Evolutionary conservation across 495 filamentous ascomycete genomes (phyloP), one percentile per base, ranked within the genome.

Genomic region (Letharia lupina): DNA sequence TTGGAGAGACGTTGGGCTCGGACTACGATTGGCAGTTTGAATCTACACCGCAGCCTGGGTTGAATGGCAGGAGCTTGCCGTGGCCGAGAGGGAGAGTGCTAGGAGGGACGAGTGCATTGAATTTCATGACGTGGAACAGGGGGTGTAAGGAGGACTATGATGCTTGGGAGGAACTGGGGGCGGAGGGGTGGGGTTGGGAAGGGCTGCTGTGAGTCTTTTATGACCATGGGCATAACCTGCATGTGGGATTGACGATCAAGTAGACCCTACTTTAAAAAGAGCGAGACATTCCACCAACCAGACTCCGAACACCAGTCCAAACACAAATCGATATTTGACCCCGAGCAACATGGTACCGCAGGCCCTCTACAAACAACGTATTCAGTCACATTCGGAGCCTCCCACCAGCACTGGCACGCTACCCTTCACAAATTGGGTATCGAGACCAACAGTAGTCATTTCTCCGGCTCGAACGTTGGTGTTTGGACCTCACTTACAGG

Each of bases 101-200:
- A 13, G 78, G 80, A 2, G 78, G 80, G 9, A 77, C 72, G 15
- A 79, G 75, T 67, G 77, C 75, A 0, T 65, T 82, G 42, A 82
- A 82, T 65, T 79, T 77, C 68, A 83, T 85, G 76, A 82, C 77
- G n/a, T 85, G 81, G 80, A 80, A 81, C 66, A 77, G 82, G 12
- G 83, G 80, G 0, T 82, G 76, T 42, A 78, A 76, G 52, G 71
- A 78, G 15, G 84, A 85, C 44, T 85, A 83, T 67, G 83, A 87
- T 72, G 77, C 77, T 52, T 87, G 86, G 84, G 77, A 78, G 58
- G 76, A 78, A 20, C 76, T 84, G 31, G 84, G 84, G 10, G 82
- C 82, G 33, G 65, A 71, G 3, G 82, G 83, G 3, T 87, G 84
- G 86, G 80, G 76, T 44, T 86, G 84, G 83, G 76, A 85, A 9